These are phyloP conservation scores for Ceratocystis destructans DNA, from an alignment of 2,329 filamentous ascomycete genomes.

Conservation along the genomic window DNA sequence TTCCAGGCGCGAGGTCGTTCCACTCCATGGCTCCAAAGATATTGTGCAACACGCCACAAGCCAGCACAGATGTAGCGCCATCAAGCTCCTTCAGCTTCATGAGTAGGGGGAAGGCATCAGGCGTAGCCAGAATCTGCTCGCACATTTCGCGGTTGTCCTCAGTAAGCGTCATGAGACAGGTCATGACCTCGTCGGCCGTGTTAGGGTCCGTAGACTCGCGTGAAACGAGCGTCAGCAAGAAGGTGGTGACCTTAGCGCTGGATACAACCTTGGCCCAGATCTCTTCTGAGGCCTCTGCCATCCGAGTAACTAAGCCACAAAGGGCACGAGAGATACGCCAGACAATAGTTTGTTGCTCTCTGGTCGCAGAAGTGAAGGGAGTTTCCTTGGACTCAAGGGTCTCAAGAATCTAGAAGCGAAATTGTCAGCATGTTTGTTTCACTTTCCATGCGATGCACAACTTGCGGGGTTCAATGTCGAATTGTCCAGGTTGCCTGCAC, in stretches of 20 bases:
- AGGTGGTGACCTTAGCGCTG: slow-evolving; percentile 35
- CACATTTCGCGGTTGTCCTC: slow-evolving; percentile 46
- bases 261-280: slow-evolving; percentile 41
- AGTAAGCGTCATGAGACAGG: slow-evolving; percentile 42
- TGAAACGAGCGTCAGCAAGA: slow-evolving; percentile 41
- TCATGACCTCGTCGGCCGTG: slow-evolving; percentile 30
- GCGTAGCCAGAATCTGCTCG: slow-evolving; percentile 39
- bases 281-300: slow-evolving; percentile 48
- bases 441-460: neutral
- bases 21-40: slow-evolving; percentile 41
- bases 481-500: neutral
- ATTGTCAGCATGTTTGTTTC: neutral
- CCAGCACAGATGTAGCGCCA: slow-evolving; percentile 38
- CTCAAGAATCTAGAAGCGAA: slow-evolving; percentile 29
- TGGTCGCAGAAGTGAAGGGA: slow-evolving; percentile 35
- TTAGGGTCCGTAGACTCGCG: slow-evolving; percentile 29
- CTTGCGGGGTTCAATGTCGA: slow-evolving; percentile 12
- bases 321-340: slow-evolving; percentile 43
- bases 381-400: slow-evolving; percentile 31
- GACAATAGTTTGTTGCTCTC: slow-evolving; percentile 39
- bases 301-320: slow-evolving; percentile 37
- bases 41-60: slow-evolving; percentile 50
- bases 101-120: slow-evolving; percentile 37
- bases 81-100: slow-evolving; percentile 35
- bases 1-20: slow-evolving; percentile 38